Evolutionary conservation across 345 rosid species (phyloP), one percentile per base, ranked within the genome.

Genomic region (Ceriops decandra): DNA sequence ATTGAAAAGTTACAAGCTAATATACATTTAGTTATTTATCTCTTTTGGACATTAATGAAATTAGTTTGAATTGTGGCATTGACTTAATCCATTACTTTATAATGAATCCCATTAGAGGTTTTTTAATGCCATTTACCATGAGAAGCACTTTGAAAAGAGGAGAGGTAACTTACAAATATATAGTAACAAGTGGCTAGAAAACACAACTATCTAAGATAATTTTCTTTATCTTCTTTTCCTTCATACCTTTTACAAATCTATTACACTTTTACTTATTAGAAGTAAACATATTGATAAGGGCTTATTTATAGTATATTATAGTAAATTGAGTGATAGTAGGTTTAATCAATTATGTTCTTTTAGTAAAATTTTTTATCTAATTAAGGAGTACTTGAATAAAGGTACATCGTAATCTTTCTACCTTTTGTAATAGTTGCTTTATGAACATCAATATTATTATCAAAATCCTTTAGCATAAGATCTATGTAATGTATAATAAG

Each of bases 101-200:
- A 64, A 64, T 46, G 36, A 64, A 64, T 4, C 66, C 31, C 52
- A 62, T 62, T 20, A 26, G 20, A 35, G 52, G 66, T n/a, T 62
- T 62, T 28, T 38, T 19, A 6, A 38, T 52, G 0, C 19, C 38
- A 62, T 62, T n/a, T 26, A 38, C 19, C 30, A 22, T 5, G 5
- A 7, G n/a, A 49, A 47, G 68, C 0, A 64, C 68, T 27, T 47
- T 47, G 7, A 64, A 26, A 3, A 64, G 36, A 42, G 68, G 57
- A 64, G 7, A 31, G 32, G 32, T 5, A 5, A 5, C 5, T 0
- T 35, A 6, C 8, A 35, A 35, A 10, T 9, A 64, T 3, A 57
- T 26, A 26, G 19, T 33, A 26, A 64, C 2, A 49, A 47, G 19
- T 64, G 6, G 4, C 68, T 26, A 64, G 51, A 64, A 64, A 2